Percentiles rank a stretch among this genome's conserved stretches.
These are phyloP conservation scores for Fraxinus paxiana DNA, from an alignment of 305 asterid species.

Conservation along the genomic window DNA sequence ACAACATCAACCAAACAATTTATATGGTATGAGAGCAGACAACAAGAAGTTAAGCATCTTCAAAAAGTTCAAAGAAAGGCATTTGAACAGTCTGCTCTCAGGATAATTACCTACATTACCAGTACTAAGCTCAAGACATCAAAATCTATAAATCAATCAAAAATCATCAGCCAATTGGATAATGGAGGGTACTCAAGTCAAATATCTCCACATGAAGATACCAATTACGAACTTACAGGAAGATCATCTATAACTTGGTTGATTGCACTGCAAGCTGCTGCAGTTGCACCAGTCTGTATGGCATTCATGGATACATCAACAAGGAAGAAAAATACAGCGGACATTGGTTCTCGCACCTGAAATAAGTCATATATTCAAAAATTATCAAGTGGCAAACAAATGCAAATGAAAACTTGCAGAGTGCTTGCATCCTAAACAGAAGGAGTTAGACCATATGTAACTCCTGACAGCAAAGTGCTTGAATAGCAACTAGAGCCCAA, in stretches of 20 bases:
- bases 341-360: conserved; percentile 69
- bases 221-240: conserved; percentile 36
- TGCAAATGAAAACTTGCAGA: background rate
- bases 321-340: conserved; percentile 56
- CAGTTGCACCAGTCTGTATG: conserved; percentile 58
- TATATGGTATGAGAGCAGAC: background rate
- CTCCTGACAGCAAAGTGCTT: background rate
- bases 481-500: background rate
- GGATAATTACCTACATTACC: background rate
- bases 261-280: conserved; percentile 53
- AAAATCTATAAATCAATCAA: background rate
- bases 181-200: background rate
- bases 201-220: background rate
- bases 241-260: conserved; percentile 49
- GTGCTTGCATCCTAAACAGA: background rate
- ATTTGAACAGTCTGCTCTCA: background rate
- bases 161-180: background rate
- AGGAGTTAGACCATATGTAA: background rate
- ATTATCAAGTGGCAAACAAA: background rate
- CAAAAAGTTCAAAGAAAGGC: background rate
- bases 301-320: conserved; percentile 62
- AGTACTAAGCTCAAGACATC: background rate
- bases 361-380: background rate
- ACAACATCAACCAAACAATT: background rate
- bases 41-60: background rate